A percentile compares a stretch with the other conserved stretches of the same genome.
Conservation (phyloP, 2,329 filamentous ascomycete species). For the Ceratocystis diversiconidia region DNA sequence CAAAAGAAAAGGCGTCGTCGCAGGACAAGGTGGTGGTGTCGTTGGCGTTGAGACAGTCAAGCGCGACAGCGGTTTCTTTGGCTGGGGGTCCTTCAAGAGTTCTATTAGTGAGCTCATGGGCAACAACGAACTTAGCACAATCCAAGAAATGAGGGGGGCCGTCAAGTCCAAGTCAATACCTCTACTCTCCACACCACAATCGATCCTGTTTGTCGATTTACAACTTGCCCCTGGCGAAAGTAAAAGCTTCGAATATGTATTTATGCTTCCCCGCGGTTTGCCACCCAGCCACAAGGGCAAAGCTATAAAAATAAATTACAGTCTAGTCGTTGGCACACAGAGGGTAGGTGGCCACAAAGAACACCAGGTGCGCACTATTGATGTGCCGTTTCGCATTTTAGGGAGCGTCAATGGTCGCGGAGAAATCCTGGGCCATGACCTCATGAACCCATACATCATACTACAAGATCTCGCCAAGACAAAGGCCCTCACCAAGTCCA, state of each 20-base stretch:
- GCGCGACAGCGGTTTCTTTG: constrained; percentile 64
- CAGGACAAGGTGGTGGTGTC: constrained; percentile 74
- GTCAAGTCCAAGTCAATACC: constrained; percentile 78
- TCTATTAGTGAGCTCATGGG: constrained; percentile 82
- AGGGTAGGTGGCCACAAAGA: constrained; percentile 63
- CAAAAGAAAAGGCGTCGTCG: constrained; percentile 82
- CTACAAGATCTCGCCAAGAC: constrained; percentile 65
- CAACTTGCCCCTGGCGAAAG: constrained; percentile 79
- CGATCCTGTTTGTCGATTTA: constrained; percentile 87
- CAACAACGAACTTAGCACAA: constrained; percentile 73
- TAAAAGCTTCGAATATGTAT: constrained; percentile 72
- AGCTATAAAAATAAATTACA: constrained; percentile 86
- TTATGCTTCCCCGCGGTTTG: constrained; percentile 73
- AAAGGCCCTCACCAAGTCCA: constrained; percentile 15
- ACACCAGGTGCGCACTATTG: constrained; percentile 77
- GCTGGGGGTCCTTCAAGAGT: constrained; percentile 76
- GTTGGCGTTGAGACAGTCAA: constrained; percentile 64
- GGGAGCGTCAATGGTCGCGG: constrained; percentile 83
- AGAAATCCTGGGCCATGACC: constrained; percentile 79
- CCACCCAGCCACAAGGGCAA: constrained; percentile 84
- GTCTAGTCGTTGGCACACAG: constrained; percentile 82
- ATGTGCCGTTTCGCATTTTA: constrained; percentile 82
- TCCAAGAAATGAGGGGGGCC: constrained; percentile 86
- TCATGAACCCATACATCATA: constrained; percentile 87
- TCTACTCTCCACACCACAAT: constrained; percentile 86